phyloP scores from a whole-genome alignment of 192 early-diverging fungal genomes.

The Mortierella antarctica region DNA sequence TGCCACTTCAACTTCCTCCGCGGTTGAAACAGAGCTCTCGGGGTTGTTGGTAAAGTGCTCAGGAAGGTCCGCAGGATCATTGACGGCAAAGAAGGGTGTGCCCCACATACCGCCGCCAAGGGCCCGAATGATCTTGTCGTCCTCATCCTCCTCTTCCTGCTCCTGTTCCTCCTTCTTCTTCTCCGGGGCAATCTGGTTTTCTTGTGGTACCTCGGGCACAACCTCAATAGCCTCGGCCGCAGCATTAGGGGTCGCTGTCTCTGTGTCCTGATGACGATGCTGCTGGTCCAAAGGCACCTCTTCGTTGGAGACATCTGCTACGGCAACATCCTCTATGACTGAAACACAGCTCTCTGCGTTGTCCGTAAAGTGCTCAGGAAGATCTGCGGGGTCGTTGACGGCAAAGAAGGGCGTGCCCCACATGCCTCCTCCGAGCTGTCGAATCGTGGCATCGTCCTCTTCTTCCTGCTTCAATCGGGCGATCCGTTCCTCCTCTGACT shows the following conservation, averaged over 20 bases:
- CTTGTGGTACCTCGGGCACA: not conserved
- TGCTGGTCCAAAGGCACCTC: not conserved
- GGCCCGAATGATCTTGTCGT: constrained; percentile 32
- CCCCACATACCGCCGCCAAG: constrained; percentile 42
- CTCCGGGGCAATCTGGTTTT: not conserved
- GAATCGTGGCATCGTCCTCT: constrained; percentile 41
- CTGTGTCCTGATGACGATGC: not conserved
- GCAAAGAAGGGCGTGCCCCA: constrained; percentile 39
- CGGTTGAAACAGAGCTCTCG: no score
- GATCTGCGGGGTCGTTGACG: constrained; percentile 21
- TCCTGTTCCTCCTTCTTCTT: not conserved
- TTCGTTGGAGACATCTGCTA: not conserved
- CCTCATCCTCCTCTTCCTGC: constrained; percentile 42
- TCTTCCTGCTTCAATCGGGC: constrained; percentile 30
- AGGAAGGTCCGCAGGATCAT: constrained; percentile 11
- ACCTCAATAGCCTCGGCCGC: not conserved
- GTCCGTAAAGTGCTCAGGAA: constrained; percentile 36
- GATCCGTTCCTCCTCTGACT: constrained; percentile 23
- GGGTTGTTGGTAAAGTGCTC: constrained; percentile 20
- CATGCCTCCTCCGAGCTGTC: constrained; percentile 22
- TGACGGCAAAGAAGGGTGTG: constrained; percentile 36
- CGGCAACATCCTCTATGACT: not conserved
- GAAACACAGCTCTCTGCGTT: not conserved
- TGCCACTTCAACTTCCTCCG: not conserved
- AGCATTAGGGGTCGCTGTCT: no score